Percentiles rank a stretch among this genome's conserved stretches.
These are phyloP conservation scores for Ceratobasidium sp. DNA, from an alignment of 1,284 basidiomycete genomes.

Conservation along the genomic window DNA sequence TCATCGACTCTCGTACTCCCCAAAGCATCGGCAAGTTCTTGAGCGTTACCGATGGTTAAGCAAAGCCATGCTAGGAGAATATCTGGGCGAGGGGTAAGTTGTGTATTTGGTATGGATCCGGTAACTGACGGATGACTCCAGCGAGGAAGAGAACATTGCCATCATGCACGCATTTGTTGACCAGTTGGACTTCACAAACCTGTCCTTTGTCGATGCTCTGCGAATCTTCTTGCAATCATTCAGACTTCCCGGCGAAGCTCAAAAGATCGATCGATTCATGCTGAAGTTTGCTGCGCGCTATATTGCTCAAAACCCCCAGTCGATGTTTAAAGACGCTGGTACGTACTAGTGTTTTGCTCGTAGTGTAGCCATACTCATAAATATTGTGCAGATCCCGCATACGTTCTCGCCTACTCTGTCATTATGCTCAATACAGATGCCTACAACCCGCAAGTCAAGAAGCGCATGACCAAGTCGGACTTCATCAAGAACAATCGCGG, in stretches of 20 bases:
- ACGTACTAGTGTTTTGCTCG: slow-evolving; percentile 6
- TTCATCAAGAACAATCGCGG: slow-evolving; percentile 94
- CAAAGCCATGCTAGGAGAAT: slow-evolving; percentile 97
- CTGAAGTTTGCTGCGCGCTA: slow-evolving; percentile 96
- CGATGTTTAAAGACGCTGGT: slow-evolving; percentile 73
- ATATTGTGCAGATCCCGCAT: slow-evolving; percentile 74
- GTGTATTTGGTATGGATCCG: background rate
- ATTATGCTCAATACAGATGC: slow-evolving; percentile 97
- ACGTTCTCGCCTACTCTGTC: slow-evolving; percentile 90
- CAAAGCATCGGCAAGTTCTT: slow-evolving; percentile 88
- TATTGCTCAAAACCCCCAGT: slow-evolving; percentile 82
- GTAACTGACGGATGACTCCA: slow-evolving; percentile 48
- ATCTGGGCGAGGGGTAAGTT: slow-evolving; percentile 91
- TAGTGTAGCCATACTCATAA: slow-evolving; percentile 5
- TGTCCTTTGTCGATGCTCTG: slow-evolving; percentile 86
- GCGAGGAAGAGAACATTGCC: slow-evolving; percentile 84
- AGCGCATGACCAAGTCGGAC: slow-evolving; percentile 87
- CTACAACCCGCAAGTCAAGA: slow-evolving; percentile 91
- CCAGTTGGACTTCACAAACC: slow-evolving; percentile 80
- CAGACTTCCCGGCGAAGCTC: slow-evolving; percentile 92
- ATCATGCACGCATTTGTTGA: slow-evolving; percentile 98
- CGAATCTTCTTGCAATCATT: slow-evolving; percentile 90
- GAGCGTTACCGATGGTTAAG: slow-evolving; percentile 87
- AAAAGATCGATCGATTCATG: slow-evolving; percentile 99
- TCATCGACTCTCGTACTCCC: slow-evolving; percentile 80